A percentile compares a stretch with the other conserved stretches of the same genome.
Conservation (phyloP, 2,329 filamentous ascomycete species). For the Magnaporthiopsis poae region DNA sequence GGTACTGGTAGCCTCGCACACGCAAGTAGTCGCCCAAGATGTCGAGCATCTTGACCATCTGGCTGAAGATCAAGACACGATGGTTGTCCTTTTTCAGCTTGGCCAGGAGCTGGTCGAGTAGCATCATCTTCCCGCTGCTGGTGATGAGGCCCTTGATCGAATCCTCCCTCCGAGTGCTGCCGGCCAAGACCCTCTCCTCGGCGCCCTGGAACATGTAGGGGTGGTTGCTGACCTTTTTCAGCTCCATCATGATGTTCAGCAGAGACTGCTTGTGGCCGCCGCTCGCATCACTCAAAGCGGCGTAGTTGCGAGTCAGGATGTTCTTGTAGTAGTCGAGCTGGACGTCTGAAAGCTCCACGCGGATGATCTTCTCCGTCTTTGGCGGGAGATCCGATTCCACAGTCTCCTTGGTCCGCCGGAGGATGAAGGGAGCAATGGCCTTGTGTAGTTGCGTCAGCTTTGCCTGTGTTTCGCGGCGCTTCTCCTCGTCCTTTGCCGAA, state of each 20-base stretch:
- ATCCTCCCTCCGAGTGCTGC: slow-evolving; percentile 75
- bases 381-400: slow-evolving; percentile 93
- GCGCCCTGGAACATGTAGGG: slow-evolving; percentile 95
- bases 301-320: slow-evolving; percentile 91
- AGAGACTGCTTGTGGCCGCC: slow-evolving; percentile 89
- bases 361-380: slow-evolving; percentile 97
- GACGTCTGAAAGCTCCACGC: slow-evolving; percentile 90
- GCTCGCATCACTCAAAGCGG: slow-evolving; percentile 80
- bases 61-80: slow-evolving; percentile 93
- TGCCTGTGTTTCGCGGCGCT: slow-evolving; percentile 67
- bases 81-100: slow-evolving; percentile 91
- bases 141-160: slow-evolving; percentile 86
- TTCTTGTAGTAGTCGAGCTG: slow-evolving; percentile 99
- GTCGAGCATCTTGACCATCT: slow-evolving; percentile 98
- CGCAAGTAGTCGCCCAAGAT: slow-evolving; percentile 91
- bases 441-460: slow-evolving; percentile 80
- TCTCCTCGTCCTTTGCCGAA: slow-evolving; percentile 24
- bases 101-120: slow-evolving; percentile 85
- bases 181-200: slow-evolving; percentile 77
- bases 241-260: slow-evolving; percentile 97
- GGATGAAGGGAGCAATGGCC: slow-evolving; percentile 84
- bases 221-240: slow-evolving; percentile 98
- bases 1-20: slow-evolving; percentile 86
- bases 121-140: slow-evolving; percentile 99
- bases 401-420: slow-evolving; percentile 91